phyloP scores from a whole-genome alignment of 768 basidiomycete genomes.

The Trametes sanguinea region DNA sequence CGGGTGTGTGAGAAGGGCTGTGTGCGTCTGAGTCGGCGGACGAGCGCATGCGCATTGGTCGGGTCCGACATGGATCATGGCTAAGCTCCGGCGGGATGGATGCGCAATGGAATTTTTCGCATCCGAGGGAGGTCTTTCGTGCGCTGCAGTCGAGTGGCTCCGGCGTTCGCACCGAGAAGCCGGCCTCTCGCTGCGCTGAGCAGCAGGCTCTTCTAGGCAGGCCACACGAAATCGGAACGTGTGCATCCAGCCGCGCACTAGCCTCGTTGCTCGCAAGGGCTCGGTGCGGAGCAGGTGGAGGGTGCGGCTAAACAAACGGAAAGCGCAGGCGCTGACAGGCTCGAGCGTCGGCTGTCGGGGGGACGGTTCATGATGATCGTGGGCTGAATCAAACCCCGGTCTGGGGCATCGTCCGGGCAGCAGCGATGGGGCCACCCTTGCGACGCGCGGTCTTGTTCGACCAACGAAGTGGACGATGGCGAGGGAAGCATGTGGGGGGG shows the following conservation, averaged over 20 bases:
- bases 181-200: neutral
- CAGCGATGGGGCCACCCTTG: too few relatives aligned
- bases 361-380: neutral
- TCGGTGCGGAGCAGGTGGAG: neutral
- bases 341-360: neutral
- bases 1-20: neutral
- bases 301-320: constrained; percentile 1
- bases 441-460: too few relatives aligned
- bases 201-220: neutral
- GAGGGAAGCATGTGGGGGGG: neutral
- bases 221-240: neutral
- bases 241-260: constrained; percentile 1
- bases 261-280: neutral
- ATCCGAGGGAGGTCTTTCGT: neutral
- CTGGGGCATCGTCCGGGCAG: neutral
- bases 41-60: neutral
- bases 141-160: neutral
- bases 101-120: neutral
- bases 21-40: neutral
- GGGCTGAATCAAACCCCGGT: constrained; percentile 5
- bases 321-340: neutral
- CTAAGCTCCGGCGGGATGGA: neutral
- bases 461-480: too few relatives aligned
- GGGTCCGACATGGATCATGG: neutral
- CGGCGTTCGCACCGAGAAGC: neutral